These are phyloP conservation scores for Aspergillus egyptiacus DNA, from an alignment of 495 filamentous ascomycete genomes.

Conservation along the genomic window DNA sequence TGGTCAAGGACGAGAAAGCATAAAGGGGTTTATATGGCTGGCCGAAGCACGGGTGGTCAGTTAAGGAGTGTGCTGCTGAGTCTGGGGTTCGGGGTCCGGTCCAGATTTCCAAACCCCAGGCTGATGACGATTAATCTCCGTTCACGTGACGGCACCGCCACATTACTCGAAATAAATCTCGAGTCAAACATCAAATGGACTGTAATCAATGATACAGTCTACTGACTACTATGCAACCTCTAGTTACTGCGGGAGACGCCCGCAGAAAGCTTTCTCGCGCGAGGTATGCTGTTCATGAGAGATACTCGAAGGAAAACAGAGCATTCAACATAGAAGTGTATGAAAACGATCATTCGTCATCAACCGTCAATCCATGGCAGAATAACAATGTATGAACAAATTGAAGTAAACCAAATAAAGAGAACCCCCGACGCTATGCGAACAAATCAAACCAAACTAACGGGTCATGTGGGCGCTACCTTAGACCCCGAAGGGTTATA, in stretches of 20 bases:
- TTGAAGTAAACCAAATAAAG: conserved; percentile 9
- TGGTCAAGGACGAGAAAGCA: no score
- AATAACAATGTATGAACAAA: conserved; percentile 14
- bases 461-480: conserved; percentile 17
- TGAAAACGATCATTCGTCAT: conserved; percentile 5
- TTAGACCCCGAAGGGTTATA: conserved; percentile 3
- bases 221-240: no score
- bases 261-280: neutral
- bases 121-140: neutral
- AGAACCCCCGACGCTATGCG: conserved; percentile 43
- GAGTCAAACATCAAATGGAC: neutral
- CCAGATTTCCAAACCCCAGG: neutral
- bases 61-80: neutral
- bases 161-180: no score
- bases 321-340: neutral
- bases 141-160: conserved; percentile 1
- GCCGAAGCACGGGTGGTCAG: no score
- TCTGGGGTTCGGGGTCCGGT: neutral
- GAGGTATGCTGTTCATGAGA: neutral
- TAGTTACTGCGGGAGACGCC: neutral
- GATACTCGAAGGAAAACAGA: neutral
- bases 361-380: conserved; percentile 8
- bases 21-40: neutral
- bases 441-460: conserved; percentile 32
- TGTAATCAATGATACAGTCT: conserved; percentile 7